Conservation (phyloP, 495 filamentous ascomycete genomes). For the Penicillium taxi region DNA sequence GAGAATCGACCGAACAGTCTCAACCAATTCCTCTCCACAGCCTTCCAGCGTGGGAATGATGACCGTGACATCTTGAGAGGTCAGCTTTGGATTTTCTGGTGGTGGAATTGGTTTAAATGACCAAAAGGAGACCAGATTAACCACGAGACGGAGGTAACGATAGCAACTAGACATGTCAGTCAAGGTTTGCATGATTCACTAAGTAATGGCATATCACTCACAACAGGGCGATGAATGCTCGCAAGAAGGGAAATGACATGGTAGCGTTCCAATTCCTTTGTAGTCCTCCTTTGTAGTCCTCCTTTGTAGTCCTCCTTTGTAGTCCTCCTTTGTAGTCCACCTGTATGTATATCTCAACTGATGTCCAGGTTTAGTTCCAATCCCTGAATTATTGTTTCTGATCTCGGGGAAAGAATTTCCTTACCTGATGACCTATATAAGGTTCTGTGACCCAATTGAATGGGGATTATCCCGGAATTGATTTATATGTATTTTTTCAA, state of each 20-base stretch:
- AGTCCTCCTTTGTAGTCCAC: not conserved
- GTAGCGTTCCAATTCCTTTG: not conserved
- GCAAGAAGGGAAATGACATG: constrained; percentile 42
- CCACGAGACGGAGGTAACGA: constrained; percentile 57
- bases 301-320: not conserved
- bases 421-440: too few relatives aligned
- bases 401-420: too few relatives aligned
- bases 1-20: constrained; percentile 54
- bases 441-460: too few relatives aligned
- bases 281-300: not conserved
- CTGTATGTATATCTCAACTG: too few relatives aligned
- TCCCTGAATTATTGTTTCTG: too few relatives aligned
- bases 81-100: constrained; percentile 54
- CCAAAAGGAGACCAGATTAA: constrained; percentile 59
- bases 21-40: constrained; percentile 49
- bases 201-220: constrained; percentile 31
- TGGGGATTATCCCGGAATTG: too few relatives aligned
- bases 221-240: constrained; percentile 42
- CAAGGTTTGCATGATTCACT: too few relatives aligned
- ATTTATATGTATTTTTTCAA: too few relatives aligned
- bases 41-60: constrained; percentile 65
- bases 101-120: constrained; percentile 54
- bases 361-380: too few relatives aligned
- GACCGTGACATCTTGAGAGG: constrained; percentile 63
- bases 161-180: constrained; percentile 35